phyloP scores from a whole-genome alignment of 371 early-diverging fungal genomes.

The Saksenaea vasiformis region DNA sequence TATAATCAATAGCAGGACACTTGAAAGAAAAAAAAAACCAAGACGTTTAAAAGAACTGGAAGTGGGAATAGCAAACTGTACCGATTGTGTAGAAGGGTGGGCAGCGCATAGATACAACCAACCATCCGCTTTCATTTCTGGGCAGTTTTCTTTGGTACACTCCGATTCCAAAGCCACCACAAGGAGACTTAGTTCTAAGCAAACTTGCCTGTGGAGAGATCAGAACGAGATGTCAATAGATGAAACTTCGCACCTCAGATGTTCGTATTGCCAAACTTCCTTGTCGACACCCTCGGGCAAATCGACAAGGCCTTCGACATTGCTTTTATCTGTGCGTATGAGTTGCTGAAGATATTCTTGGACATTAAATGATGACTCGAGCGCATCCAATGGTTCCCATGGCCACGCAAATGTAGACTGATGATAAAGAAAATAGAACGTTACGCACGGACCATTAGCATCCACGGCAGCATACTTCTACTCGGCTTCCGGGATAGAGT shows the following conservation, averaged over 20 bases:
- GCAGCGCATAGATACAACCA: constrained; percentile 94
- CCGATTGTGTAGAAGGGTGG: constrained; percentile 80
- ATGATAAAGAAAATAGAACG: background rate
- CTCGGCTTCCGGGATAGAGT: constrained; percentile 40
- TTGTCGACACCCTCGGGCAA: constrained; percentile 72
- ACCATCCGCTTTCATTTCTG: constrained; percentile 93
- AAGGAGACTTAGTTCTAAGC: constrained; percentile 80
- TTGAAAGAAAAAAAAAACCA: constrained; percentile 23
- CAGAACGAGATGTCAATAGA: background rate
- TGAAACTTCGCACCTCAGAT: constrained; percentile 65
- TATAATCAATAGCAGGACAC: constrained; percentile 94
- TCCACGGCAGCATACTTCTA: constrained; percentile 31
- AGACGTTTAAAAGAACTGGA: background rate
- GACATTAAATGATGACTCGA: constrained; percentile 76
- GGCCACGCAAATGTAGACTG: constrained; percentile 65
- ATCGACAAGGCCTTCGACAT: constrained; percentile 62
- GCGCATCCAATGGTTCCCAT: constrained; percentile 53
- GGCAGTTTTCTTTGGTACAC: constrained; percentile 81
- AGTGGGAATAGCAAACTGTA: constrained; percentile 29
- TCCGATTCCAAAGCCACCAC: constrained; percentile 75
- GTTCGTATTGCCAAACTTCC: constrained; percentile 89
- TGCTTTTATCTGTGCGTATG: constrained; percentile 66
- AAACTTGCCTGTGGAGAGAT: constrained; percentile 63
- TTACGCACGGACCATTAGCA: background rate
- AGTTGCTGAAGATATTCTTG: constrained; percentile 86